phyloP scores from a whole-genome alignment of 805 yeast species.

The Suhomyces sp. region DNA sequence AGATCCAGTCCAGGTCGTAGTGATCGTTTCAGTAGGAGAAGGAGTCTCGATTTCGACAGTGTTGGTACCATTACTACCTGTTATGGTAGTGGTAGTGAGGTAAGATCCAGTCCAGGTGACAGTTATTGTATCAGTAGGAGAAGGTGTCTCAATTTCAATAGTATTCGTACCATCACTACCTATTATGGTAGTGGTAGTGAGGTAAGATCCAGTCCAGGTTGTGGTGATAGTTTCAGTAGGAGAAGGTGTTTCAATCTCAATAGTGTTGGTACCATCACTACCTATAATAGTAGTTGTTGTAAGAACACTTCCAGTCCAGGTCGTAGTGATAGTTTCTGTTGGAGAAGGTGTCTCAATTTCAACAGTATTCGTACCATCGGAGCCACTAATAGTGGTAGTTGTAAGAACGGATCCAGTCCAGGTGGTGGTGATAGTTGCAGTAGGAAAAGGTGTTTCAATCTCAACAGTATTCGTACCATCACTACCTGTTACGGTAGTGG shows the following conservation, averaged over 20 bases:
- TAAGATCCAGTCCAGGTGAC: slow-evolving; percentile 9
- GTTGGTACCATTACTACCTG: slow-evolving; percentile 10
- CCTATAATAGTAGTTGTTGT: slow-evolving; percentile 6
- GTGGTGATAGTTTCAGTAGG: slow-evolving; percentile 16
- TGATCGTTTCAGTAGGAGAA: slow-evolving; percentile 11
- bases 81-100: slow-evolving; percentile 6
- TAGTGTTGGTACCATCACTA: slow-evolving; percentile 13
- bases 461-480: slow-evolving; percentile 13
- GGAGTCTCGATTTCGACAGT: slow-evolving; percentile 16
- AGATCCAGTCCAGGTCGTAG: slow-evolving; percentile 11
- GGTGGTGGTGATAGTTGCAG: slow-evolving; percentile 8
- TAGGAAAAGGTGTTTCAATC: slow-evolving; percentile 15
- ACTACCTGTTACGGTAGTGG: slow-evolving; percentile 15
- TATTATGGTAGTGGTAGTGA: slow-evolving; percentile 10
- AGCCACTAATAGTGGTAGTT: slow-evolving; percentile 5
- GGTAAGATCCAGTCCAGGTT: slow-evolving; percentile 14
- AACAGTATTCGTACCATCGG: slow-evolving; percentile 12
- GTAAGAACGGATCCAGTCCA: slow-evolving; percentile 8
- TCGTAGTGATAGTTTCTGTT: slow-evolving; percentile 11
- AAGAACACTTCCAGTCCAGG: slow-evolving; percentile 7
- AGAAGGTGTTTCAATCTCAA: slow-evolving; percentile 13
- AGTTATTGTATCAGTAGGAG: slow-evolving; percentile 10
- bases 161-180: slow-evolving; percentile 9
- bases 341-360: slow-evolving; percentile 14
- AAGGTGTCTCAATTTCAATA: slow-evolving; percentile 15